phyloP scores from a whole-genome alignment of 805 yeast genomes.

The Clavispora asparagi region DNA sequence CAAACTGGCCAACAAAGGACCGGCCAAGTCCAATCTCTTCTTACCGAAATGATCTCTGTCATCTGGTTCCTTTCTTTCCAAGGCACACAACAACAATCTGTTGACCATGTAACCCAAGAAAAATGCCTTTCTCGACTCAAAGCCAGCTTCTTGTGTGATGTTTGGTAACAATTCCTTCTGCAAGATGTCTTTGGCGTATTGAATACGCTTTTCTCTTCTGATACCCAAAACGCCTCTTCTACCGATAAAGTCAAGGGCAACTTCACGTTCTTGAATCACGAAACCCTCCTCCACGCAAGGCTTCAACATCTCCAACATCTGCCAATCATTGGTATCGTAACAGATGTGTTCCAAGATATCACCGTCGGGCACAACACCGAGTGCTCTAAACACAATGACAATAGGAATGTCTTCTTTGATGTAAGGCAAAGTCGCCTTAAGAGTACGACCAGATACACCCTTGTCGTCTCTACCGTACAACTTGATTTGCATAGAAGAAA shows the following conservation, averaged over 20 bases:
- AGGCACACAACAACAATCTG: constrained; percentile 87
- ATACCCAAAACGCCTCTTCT: constrained; percentile 97
- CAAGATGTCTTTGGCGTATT: constrained; percentile 93
- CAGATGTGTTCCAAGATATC: constrained; percentile 97
- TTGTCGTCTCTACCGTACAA: constrained; percentile 77
- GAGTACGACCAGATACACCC: constrained; percentile 68
- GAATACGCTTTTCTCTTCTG: constrained; percentile 95
- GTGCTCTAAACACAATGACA: constrained; percentile 93
- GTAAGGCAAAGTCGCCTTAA: constrained; percentile 93
- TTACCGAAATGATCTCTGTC: constrained; percentile 99
- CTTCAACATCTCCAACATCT: constrained; percentile 97
- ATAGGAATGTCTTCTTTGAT: constrained; percentile 96
- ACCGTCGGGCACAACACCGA: constrained; percentile 98
- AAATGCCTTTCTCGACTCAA: constrained; percentile 93
- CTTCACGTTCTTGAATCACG: constrained; percentile 96
- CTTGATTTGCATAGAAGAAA: constrained; percentile 91
- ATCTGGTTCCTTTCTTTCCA: constrained; percentile 96
- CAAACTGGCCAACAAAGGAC: constrained; percentile 92
- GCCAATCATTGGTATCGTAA: constrained; percentile 98
- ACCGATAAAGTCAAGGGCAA: constrained; percentile 95
- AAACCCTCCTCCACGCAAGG: constrained; percentile 99
- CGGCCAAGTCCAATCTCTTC: constrained; percentile 96
- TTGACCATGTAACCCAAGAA: constrained; percentile 98
- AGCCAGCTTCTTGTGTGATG: constrained; percentile 96
- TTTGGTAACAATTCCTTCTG: constrained; percentile 96